Conservation (phyloP, 805 yeast genomes). For the Kluyveromyces lactis region DNA sequence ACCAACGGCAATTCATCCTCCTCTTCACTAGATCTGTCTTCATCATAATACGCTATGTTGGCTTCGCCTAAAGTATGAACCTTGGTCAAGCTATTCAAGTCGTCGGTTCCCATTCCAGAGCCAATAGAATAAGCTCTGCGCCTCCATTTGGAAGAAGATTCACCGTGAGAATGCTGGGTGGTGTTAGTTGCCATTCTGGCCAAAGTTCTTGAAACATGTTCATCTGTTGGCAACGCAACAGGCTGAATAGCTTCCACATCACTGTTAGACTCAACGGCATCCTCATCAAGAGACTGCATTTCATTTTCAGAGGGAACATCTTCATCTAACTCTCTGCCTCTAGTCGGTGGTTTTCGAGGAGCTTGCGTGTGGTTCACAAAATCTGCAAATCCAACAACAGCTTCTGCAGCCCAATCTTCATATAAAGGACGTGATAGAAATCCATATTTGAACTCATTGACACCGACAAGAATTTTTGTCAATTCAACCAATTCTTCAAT, state of each 20-base stretch:
- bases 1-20: constrained; percentile 32
- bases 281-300: neutral
- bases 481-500: constrained; percentile 38
- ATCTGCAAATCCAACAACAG: constrained; percentile 31
- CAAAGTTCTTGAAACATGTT: constrained; percentile 10
- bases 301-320: neutral
- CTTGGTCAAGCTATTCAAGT: constrained; percentile 10
- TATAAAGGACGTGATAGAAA: constrained; percentile 41
- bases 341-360: neutral
- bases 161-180: constrained; percentile 9
- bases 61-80: constrained; percentile 24
- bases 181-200: constrained; percentile 26
- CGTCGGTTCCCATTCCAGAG: constrained; percentile 21
- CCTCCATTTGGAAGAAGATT: constrained; percentile 26
- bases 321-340: neutral
- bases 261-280: neutral
- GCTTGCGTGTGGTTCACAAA: constrained; percentile 11
- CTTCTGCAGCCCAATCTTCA: constrained; percentile 35
- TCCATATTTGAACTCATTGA: constrained; percentile 42
- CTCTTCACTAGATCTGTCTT: constrained; percentile 15
- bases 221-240: constrained; percentile 6
- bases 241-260: neutral
- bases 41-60: constrained; percentile 4
- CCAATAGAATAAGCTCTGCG: constrained; percentile 32
- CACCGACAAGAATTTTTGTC: constrained; percentile 38